phyloP scores from a whole-genome alignment of 352 stramenopile genomes.

The Elongisporangium undulatum region DNA sequence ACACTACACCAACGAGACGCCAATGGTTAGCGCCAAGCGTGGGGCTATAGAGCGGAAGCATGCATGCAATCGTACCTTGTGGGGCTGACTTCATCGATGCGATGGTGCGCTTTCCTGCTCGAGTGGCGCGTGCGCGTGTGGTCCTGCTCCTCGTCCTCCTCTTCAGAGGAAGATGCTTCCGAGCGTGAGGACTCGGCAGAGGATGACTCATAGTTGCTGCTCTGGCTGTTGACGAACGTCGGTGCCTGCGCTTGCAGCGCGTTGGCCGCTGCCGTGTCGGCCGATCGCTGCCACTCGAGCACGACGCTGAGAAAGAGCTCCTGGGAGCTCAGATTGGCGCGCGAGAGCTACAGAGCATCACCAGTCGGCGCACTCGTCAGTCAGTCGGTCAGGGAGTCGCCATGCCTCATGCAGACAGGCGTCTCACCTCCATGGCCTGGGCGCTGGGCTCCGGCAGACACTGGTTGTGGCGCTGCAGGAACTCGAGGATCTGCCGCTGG shows the following conservation, averaged over 20 bases:
- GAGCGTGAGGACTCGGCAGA: constrained; percentile 29
- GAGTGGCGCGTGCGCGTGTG: constrained; percentile 6
- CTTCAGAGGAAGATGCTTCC: constrained; percentile 6
- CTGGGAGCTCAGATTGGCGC: constrained; percentile 50
- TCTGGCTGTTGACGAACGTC: neutral
- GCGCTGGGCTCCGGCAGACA: constrained; percentile 8
- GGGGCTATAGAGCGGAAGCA: neutral
- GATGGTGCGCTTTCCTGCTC: constrained; percentile 4
- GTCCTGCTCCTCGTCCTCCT: constrained; percentile 11
- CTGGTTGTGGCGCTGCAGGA: constrained; percentile 27
- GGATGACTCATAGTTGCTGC: constrained; percentile 3
- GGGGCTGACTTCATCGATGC: constrained; percentile 49
- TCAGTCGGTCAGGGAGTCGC: neutral
- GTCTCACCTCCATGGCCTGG: constrained; percentile 19
- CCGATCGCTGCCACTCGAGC: constrained; percentile 65
- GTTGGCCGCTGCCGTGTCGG: constrained; percentile 7
- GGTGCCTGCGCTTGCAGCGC: neutral
- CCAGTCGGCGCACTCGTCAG: neutral
- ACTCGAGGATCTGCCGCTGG: constrained; percentile 16
- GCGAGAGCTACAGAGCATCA: constrained; percentile 19
- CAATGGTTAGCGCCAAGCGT: neutral
- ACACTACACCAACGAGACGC: constrained; percentile 23
- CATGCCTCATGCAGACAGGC: too few relatives aligned
- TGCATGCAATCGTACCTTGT: constrained; percentile 27
- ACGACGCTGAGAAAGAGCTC: constrained; percentile 83